Percentiles rank a stretch among this genome's conserved stretches.
Conservation (phyloP, 1,284 basidiomycete species). For the Papiliotrema flavescens region DNA sequence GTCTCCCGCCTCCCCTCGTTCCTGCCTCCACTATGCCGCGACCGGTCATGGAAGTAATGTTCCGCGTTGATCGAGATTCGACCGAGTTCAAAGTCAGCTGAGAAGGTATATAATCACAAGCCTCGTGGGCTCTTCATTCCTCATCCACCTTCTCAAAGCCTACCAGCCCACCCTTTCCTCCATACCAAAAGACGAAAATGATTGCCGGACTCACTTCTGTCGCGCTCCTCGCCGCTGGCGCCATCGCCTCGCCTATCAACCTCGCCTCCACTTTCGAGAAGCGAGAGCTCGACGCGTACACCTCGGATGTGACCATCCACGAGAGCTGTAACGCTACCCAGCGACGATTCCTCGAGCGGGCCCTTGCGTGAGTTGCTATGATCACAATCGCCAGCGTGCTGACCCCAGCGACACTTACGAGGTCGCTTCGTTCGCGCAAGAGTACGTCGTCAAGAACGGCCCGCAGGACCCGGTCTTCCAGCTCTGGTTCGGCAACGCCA, state of each 20-base stretch:
- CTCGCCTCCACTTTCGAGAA: conserved; percentile 9
- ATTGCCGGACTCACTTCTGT: conserved; percentile 12
- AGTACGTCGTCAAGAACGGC: conserved; percentile 43
- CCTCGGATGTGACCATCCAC: conserved; percentile 44
- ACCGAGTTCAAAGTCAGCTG: background rate
- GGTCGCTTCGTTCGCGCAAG: conserved; percentile 33
- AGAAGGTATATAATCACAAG: background rate
- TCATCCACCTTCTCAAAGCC: background rate
- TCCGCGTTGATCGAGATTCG: too few relatives aligned
- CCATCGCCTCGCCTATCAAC: conserved; percentile 19
- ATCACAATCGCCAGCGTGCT: background rate
- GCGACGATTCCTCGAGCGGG: conserved; percentile 39
- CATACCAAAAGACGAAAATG: conserved; percentile 14
- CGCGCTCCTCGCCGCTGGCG: conserved; percentile 14
- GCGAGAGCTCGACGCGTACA: conserved; percentile 28
- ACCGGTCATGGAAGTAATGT: background rate
- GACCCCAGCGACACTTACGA: conserved; percentile 37
- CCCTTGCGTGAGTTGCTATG: conserved; percentile 22
- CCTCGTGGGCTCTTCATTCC: background rate
- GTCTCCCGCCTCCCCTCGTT: background rate
- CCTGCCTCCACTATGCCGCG: background rate
- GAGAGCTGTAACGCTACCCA: conserved; percentile 48
- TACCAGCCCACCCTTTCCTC: background rate
- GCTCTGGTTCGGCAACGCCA: conserved; percentile 46
- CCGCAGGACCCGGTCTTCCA: conserved; percentile 39